These are phyloP conservation scores for Fusarium floridanum DNA, from an alignment of 2,329 filamentous ascomycete genomes.

Conservation along the genomic window DNA sequence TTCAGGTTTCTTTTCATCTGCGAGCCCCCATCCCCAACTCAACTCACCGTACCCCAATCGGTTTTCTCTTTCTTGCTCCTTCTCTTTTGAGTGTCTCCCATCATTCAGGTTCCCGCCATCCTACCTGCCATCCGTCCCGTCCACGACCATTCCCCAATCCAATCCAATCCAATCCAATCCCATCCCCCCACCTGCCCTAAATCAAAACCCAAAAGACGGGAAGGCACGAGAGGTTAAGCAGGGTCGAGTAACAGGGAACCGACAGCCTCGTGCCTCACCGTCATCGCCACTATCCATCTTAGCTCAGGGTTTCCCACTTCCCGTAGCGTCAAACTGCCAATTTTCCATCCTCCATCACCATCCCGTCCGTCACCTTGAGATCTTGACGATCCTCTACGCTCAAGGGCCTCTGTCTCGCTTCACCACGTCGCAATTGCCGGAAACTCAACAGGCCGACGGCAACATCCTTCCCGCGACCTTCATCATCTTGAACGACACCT, in stretches of 20 bases:
- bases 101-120: neutral
- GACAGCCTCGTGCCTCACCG: constrained; percentile 36
- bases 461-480: neutral
- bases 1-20: constrained; percentile 15
- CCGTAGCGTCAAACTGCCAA: constrained; percentile 26
- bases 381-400: neutral
- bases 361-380: constrained; percentile 14
- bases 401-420: neutral
- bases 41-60: constrained; percentile 20
- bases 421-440: constrained; percentile 4
- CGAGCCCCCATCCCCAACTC: constrained; percentile 22
- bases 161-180: neutral
- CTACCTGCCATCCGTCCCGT: neutral
- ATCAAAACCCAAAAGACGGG: constrained; percentile 5
- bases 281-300: constrained; percentile 33
- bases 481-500: neutral
- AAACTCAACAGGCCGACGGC: neutral
- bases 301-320: constrained; percentile 32
- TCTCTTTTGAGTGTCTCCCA: neutral
- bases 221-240: constrained; percentile 17
- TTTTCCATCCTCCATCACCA: constrained; percentile 34
- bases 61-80: constrained; percentile 14
- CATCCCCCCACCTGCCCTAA: constrained; percentile 1
- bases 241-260: constrained; percentile 10
- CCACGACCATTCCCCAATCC: neutral